A percentile compares a stretch with the other conserved stretches of the same genome.
Conservation (phyloP, 2,329 filamentous ascomycete species). For the Cladosporium sphaerospermum region DNA sequence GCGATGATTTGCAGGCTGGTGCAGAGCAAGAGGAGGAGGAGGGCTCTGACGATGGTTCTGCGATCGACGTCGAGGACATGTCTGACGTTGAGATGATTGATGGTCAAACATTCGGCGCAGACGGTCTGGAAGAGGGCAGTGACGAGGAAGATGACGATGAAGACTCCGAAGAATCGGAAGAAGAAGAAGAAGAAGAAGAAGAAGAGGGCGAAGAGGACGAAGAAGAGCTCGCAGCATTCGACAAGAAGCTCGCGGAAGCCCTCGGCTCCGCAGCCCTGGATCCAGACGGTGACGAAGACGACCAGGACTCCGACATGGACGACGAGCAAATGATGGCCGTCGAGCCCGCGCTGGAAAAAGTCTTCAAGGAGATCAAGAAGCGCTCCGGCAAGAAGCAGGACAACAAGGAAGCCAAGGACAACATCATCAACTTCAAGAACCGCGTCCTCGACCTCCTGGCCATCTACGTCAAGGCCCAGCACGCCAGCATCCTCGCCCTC, state of each 20-base stretch:
- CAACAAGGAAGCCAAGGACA: constrained; percentile 79
- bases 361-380: constrained; percentile 72
- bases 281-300: constrained; percentile 51
- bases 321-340: constrained; percentile 93
- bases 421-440: constrained; percentile 90
- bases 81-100: constrained; percentile 32
- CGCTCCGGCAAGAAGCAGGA: constrained; percentile 67
- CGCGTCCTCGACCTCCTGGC: constrained; percentile 82
- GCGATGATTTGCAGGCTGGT: constrained; percentile 11
- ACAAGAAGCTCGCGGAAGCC: constrained; percentile 70
- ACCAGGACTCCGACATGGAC: constrained; percentile 73
- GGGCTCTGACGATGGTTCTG: constrained; percentile 34
- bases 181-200: constrained; percentile 41
- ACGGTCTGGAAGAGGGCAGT: constrained; percentile 21
- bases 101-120: constrained; percentile 18
- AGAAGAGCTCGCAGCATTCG: constrained; percentile 55
- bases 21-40: constrained; percentile 14
- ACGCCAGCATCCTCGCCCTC: constrained; percentile 60
- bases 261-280: constrained; percentile 61
- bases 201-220: constrained; percentile 45
- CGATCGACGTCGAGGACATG: constrained; percentile 30
- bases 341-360: constrained; percentile 73
- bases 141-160: constrained; percentile 22
- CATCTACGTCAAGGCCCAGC: constrained; percentile 76
- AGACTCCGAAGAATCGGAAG: constrained; percentile 39